Conservation (phyloP, 352 stramenopile genomes). For the Phytopythium kandeliae region DNA sequence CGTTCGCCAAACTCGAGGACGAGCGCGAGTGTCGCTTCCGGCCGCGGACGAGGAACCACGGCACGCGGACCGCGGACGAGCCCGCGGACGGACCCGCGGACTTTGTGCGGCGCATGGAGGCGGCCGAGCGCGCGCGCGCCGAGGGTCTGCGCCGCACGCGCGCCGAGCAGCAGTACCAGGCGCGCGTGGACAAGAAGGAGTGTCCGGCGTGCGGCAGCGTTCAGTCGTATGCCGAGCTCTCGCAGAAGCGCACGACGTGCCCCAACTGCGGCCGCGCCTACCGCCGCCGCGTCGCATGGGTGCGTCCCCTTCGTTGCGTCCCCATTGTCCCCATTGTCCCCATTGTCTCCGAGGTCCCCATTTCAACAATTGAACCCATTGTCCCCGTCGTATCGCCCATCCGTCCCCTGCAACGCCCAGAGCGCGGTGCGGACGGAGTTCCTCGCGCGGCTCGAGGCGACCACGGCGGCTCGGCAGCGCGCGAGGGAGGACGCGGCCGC, state of each 20-base stretch:
- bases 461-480: conserved; percentile 12
- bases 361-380: too few species aligned
- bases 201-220: conserved; percentile 64
- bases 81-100: conserved; percentile 31
- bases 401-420: too few species aligned
- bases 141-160: conserved; percentile 58
- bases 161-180: conserved; percentile 48
- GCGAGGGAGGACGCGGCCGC: conserved; percentile 13
- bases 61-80: conserved; percentile 24
- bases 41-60: conserved; percentile 27
- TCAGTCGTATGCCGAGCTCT: conserved; percentile 71
- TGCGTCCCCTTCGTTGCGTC: conserved; percentile 21
- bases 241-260: conserved; percentile 77
- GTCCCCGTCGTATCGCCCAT: too few species aligned
- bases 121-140: conserved; percentile 45
- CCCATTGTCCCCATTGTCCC: too few species aligned
- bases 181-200: conserved; percentile 72
- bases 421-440: conserved; percentile 62
- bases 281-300: conserved; percentile 60
- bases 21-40: conserved; percentile 49
- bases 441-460: conserved; percentile 45
- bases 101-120: conserved; percentile 72
- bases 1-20: conserved; percentile 56
- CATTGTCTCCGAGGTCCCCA: too few species aligned
- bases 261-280: conserved; percentile 72